Evolutionary conservation across 129 eudicot species (phyloP), one percentile per base, ranked within the genome.

Genomic region (Chrysanthemum seticuspe): DNA sequence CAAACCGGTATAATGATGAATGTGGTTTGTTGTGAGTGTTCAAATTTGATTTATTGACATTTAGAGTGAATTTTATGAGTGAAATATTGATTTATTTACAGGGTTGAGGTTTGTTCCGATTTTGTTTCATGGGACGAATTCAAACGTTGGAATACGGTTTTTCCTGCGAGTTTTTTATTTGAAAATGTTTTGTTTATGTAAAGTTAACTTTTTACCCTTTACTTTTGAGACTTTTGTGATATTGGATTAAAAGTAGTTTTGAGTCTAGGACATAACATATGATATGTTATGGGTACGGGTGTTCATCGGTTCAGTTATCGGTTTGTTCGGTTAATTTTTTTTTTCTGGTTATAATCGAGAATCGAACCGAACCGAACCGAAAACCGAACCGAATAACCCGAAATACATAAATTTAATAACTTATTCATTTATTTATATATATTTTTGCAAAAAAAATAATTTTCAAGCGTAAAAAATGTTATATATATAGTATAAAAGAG

Each of bases 111-210:
- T 78, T 7, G 83, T 73, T 79, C 21, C 12, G 62, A 45, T 56
- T 29, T 45, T 57, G 74, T 57, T 50, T 57, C 21, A 23, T 21
- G 16, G 49, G 75, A 79, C 79, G 76, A 52, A 74, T 74, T 79
- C 83, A 79, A 79, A 74, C 75, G 60, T 27, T 78, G 58, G 77
- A 77, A 51, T 6, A 50, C 83, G 79, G 52, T 57, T 5, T 18
- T 73, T 54, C 50, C 11, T 76, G 73, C 36, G 71, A 61, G 15
- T 62, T 77, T 68, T 0, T 0, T 10, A 70, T 27, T 21, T 71
- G 6, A 70, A 70, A 21, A 21, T 62, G 72, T 70, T 77, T 62
- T 34, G 19, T 60, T 45, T 70, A 1, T 36, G 49, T 3, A 2
- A 50, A 21, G 7, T 68, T n/a, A 15, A 57, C 0, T 1, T 29